phyloP scores from a whole-genome alignment of 192 early-diverging fungal genomes.

The Entomortierella beljakovae region DNA sequence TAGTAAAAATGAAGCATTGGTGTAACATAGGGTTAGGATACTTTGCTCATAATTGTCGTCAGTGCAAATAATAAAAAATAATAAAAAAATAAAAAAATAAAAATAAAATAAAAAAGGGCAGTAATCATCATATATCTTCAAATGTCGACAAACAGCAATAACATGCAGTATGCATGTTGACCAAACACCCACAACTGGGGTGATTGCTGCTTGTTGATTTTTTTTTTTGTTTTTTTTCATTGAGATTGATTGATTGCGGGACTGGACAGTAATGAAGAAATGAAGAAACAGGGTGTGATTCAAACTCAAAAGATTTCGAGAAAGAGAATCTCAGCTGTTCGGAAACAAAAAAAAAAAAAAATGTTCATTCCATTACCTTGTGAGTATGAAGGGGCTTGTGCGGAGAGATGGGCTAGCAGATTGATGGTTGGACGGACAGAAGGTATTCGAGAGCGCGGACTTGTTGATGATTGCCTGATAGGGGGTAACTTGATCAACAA shows the following conservation, averaged over 20 bases:
- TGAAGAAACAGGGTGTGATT: too few relatives aligned
- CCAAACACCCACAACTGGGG: background rate
- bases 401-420: background rate
- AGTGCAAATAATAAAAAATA: constrained; percentile 3
- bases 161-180: constrained; percentile 2
- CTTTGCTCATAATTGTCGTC: background rate
- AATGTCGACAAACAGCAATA: background rate
- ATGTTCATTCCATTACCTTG: constrained; percentile 16
- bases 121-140: too few relatives aligned
- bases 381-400: constrained; percentile 1
- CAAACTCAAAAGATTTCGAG: too few relatives aligned
- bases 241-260: too few relatives aligned
- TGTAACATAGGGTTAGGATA: constrained; percentile 10
- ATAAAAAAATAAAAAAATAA: constrained; percentile 3
- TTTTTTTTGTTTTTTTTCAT: background rate
- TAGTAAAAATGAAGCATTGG: constrained; percentile 17
- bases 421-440: background rate
- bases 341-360: too few relatives aligned
- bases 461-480: too few relatives aligned
- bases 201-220: background rate
- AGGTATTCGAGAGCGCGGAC: background rate
- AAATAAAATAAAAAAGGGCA: background rate
- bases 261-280: too few relatives aligned
- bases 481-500: background rate
- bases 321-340: too few relatives aligned